phyloP scores from a whole-genome alignment of 1,284 basidiomycete genomes.

The Ceraceosorus guamensis region DNA sequence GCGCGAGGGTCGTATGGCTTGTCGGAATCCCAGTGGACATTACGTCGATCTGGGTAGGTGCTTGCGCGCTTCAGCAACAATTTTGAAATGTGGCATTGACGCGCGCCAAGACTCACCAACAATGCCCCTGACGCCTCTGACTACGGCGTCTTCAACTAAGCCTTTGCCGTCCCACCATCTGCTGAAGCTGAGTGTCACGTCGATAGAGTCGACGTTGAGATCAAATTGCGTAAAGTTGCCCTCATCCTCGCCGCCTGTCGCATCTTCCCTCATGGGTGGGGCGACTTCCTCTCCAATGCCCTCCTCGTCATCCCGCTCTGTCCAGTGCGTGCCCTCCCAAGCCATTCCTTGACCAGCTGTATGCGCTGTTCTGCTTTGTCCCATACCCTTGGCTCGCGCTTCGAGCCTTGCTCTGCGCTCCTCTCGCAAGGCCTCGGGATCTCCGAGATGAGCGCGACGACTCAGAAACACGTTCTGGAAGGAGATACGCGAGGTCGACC shows the following conservation, averaged over 20 bases:
- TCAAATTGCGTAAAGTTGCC: slow-evolving; percentile 48
- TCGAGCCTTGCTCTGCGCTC: slow-evolving; percentile 5
- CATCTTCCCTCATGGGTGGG: slow-evolving; percentile 32
- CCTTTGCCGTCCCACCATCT: slow-evolving; percentile 96
- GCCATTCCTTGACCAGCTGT: slow-evolving; percentile 41
- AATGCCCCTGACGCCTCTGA: slow-evolving; percentile 89
- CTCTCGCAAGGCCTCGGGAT: slow-evolving; percentile 28
- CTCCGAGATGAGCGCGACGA: slow-evolving; percentile 57
- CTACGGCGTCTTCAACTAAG: slow-evolving; percentile 76
- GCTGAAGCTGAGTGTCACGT: slow-evolving; percentile 86
- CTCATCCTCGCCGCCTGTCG: slow-evolving; percentile 32
- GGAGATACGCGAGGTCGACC: slow-evolving; percentile 88
- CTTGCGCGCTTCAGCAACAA: background rate
- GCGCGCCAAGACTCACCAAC: slow-evolving; percentile 58
- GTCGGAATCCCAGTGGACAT: slow-evolving; percentile 76
- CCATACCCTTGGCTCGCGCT: background rate
- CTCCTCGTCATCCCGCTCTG: slow-evolving; percentile 25
- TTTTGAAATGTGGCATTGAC: background rate
- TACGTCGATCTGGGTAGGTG: slow-evolving; percentile 66
- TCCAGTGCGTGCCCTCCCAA: slow-evolving; percentile 39
- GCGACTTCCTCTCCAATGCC: slow-evolving; percentile 19
- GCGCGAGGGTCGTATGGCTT: slow-evolving; percentile 68
- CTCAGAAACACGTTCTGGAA: slow-evolving; percentile 96
- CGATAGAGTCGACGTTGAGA: slow-evolving; percentile 66
- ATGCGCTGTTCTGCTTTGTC: slow-evolving; percentile 6